phyloP scores from a whole-genome alignment of 768 basidiomycete species.

The Rhodotorula sphaerocarpa region DNA sequence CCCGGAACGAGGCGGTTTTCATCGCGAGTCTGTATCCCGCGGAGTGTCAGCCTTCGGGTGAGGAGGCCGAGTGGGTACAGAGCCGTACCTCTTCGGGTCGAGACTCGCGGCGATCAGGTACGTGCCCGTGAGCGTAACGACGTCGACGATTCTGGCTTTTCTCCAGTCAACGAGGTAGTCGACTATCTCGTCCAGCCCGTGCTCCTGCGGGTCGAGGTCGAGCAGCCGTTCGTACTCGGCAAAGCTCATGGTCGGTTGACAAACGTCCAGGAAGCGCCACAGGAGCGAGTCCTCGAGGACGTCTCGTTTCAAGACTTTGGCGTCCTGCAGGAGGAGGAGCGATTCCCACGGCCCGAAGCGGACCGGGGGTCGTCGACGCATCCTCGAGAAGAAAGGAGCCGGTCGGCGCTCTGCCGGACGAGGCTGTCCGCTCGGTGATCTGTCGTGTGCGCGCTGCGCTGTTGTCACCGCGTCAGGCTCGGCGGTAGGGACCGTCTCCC shows the following conservation, averaged over 20 bases:
- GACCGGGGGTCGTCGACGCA: slow-evolving; percentile 34
- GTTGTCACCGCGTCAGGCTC: not conserved
- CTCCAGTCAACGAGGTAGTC: slow-evolving; percentile 85
- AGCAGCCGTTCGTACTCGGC: slow-evolving; percentile 70
- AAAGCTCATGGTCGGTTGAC: slow-evolving; percentile 57
- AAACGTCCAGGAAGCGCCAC: slow-evolving; percentile 58
- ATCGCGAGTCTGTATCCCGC: not conserved
- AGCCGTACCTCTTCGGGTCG: slow-evolving; percentile 40
- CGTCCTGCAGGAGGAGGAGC: slow-evolving; percentile 62
- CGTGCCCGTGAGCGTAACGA: slow-evolving; percentile 70
- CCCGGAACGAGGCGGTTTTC: slow-evolving; percentile 48
- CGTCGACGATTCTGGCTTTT: slow-evolving; percentile 79
- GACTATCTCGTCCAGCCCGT: slow-evolving; percentile 51
- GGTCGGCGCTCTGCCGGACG: slow-evolving; percentile 11
- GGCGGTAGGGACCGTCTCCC: slow-evolving; percentile 40
- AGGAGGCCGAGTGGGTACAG: slow-evolving; percentile 50
- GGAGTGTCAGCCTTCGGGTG: slow-evolving; percentile 40
- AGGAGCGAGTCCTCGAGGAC: slow-evolving; percentile 40
- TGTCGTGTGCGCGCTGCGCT: not conserved
- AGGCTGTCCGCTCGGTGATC: slow-evolving; percentile 9
- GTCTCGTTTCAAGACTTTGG: slow-evolving; percentile 57
- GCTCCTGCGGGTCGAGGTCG: slow-evolving; percentile 68
- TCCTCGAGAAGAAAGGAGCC: slow-evolving; percentile 42
- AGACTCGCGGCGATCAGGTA: slow-evolving; percentile 65
- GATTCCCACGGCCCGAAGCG: slow-evolving; percentile 82